Conservation (phyloP, 257 asterid genomes). For the Leonotis leonurus region DNA sequence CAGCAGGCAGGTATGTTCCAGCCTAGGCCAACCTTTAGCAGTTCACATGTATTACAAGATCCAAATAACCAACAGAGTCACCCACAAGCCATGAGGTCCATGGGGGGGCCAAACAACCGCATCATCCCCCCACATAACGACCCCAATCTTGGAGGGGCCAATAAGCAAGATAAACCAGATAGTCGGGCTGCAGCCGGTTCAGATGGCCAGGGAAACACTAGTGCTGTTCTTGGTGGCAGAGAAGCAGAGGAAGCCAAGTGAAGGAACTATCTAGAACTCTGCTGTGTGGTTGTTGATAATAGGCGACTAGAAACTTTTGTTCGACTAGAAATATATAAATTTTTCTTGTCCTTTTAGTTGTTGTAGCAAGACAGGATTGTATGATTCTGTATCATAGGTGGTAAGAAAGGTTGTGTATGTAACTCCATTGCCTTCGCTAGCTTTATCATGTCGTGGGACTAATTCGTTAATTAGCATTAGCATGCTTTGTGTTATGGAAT, state of each 20-base stretch:
- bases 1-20: constrained; percentile 49
- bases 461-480: too few species aligned
- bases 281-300: constrained; percentile 22
- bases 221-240: constrained; percentile 25
- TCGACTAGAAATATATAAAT: constrained; percentile 6
- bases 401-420: constrained; percentile 1
- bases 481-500: background rate
- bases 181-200: constrained; percentile 23
- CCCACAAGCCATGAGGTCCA: constrained; percentile 38
- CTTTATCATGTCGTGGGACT: constrained; percentile 1
- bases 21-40: constrained; percentile 44
- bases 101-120: constrained; percentile 44
- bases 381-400: background rate
- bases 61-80: constrained; percentile 34
- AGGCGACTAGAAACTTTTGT: constrained; percentile 7
- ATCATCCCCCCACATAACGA: constrained; percentile 30
- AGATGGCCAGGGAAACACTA: constrained; percentile 37
- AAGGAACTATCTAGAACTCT: background rate
- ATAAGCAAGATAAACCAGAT: constrained; percentile 40
- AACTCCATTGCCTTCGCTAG: constrained; percentile 7
- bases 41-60: constrained; percentile 45
- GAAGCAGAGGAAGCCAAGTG: constrained; percentile 47
- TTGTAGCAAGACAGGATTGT: background rate
- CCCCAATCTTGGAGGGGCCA: constrained; percentile 33
- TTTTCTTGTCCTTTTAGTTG: background rate